A percentile compares a stretch with the other conserved stretches of the same genome.
Evolutionary conservation across 2,329 filamentous ascomycete species (phyloP).

Genomic region (Microsporum canis): DNA sequence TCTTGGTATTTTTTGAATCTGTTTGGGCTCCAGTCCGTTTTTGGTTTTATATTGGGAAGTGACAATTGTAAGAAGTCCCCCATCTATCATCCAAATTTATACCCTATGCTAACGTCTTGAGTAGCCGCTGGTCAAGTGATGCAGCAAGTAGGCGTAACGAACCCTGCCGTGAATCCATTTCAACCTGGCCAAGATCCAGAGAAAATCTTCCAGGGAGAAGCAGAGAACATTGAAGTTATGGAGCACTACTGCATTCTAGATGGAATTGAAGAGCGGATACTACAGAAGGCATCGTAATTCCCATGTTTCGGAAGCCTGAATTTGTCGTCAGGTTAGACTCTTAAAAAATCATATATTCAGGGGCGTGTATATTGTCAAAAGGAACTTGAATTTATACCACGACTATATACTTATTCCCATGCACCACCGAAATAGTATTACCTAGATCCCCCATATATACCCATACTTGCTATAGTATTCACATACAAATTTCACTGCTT

Average conservation of each 20-base stretch:
- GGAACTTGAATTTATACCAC: not conserved
- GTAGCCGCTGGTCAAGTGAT: conserved; percentile 86
- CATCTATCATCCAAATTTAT: not conserved
- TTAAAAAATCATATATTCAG: not conserved
- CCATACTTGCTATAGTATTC: not conserved
- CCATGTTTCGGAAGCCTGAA: not conserved
- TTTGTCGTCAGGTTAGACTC: too few relatives aligned
- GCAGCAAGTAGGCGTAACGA: conserved; percentile 69
- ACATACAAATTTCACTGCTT: not conserved
- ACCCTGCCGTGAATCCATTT: conserved; percentile 62
- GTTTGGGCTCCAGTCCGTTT: conserved; percentile 91
- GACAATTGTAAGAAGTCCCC: conserved; percentile 67
- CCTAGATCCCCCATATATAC: not conserved
- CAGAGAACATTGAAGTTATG: conserved; percentile 88
- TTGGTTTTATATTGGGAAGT: conserved; percentile 90
- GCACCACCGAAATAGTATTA: not conserved
- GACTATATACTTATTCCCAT: not conserved
- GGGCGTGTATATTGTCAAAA: not conserved
- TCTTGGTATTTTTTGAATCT: conserved; percentile 98
- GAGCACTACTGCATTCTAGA: conserved; percentile 89
- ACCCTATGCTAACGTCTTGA: not conserved
- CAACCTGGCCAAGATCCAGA: conserved; percentile 88
- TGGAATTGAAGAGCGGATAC: conserved; percentile 71
- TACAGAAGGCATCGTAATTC: conserved; percentile 38
- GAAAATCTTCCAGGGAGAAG: conserved; percentile 86